These are phyloP conservation scores for Rhodofomes roseus DNA, from an alignment of 1,284 basidiomycete genomes.

Conservation along the genomic window DNA sequence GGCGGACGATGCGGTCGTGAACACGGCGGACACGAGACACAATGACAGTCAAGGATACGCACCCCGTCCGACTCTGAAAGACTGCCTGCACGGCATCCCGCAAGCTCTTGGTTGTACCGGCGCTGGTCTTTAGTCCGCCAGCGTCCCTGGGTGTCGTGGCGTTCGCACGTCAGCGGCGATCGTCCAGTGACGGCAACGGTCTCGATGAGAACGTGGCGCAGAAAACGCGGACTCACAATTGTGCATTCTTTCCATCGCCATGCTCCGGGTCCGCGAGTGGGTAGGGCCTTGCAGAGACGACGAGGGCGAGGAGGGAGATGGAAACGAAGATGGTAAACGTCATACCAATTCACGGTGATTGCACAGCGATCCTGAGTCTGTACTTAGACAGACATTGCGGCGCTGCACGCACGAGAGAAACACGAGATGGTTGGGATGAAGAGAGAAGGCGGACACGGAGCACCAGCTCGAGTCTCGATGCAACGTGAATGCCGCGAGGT, in stretches of 20 bases:
- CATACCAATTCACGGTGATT: conserved; percentile 24
- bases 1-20: conserved; percentile 3
- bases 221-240: background rate
- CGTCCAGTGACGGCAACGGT: background rate
- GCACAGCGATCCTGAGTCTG: background rate
- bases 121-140: background rate
- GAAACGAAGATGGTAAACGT: conserved; percentile 37
- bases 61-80: conserved; percentile 38
- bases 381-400: background rate
- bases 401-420: background rate
- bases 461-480: conserved; percentile 1
- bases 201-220: background rate
- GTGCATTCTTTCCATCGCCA: background rate
- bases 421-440: background rate
- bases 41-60: conserved; percentile 10
- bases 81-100: conserved; percentile 31
- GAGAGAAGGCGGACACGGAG: background rate
- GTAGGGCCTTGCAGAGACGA: conserved; percentile 39
- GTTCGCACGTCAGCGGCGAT: background rate
- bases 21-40: too few relatives aligned
- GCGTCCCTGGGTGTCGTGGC: background rate
- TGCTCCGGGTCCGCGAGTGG: background rate
- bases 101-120: background rate
- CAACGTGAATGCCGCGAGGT: background rate
- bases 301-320: conserved; percentile 40